Base-by-base conservation (phyloP, 2,329 filamentous ascomycete species). In the Cladosporium colombiae region DNA sequence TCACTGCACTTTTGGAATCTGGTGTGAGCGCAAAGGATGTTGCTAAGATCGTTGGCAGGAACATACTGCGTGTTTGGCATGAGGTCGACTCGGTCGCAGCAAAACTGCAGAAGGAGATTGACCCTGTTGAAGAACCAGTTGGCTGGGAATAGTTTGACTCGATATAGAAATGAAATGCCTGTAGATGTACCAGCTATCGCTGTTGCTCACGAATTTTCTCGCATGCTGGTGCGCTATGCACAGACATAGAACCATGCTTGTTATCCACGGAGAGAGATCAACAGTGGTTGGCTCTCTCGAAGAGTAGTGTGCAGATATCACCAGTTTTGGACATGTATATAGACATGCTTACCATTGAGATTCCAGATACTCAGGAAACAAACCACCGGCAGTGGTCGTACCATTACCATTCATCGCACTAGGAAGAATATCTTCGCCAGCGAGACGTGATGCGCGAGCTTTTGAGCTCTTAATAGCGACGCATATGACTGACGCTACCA, bases 61-160 rank as follows among this genome's bases (percentile, higher is more conserved):
- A 97, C 76, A 69, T 97, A 2, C 78, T 97, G 65, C 86, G 93
- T 23, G 93, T 97, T 6, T 96, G 93, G 93, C 84, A 80, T 65
- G 89, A 90, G 31, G 91, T 90, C 1, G 93, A 97, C 69, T 80
- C 78, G 27, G 88, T 96, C 46, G 90, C 91, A 6, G 81, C 80
- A 52, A 80, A 84, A 75, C 75, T 96, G 80, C 89, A 92, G 78
- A 77, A 76, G 67, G 74, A 76, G 49, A 76, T 75, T 35, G 62
- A 76, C 53, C 81, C 82, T 14, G 61, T 82, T 31, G 81, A 83
- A 65, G 82, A 84, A 66, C 18, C 13, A 8, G 52, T 56, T 25
- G 33, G 55, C 11, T 63, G 61, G 50, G 35, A 63, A 6, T 35
- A 57, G 14, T 27, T 46, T 46, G 16, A 11, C 40, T 21, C 10